Evolutionary conservation across 148 eudicot genomes (phyloP).

Genomic region (Hydrangea macrophylla): DNA sequence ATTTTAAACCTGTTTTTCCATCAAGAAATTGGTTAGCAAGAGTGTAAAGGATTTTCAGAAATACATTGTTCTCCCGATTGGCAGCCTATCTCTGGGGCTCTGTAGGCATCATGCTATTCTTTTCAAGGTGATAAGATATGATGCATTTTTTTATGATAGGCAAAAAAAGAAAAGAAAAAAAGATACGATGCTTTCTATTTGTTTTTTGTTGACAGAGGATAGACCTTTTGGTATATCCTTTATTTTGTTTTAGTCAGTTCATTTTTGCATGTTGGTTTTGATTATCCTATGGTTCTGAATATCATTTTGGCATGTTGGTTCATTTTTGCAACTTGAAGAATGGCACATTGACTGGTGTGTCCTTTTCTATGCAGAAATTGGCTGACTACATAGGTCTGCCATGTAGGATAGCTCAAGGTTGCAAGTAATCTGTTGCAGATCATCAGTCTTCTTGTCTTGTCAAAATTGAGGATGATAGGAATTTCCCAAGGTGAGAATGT

Average conservation of each 20-base stretch:
- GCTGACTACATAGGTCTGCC: constrained; percentile 94
- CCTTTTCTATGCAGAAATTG: constrained; percentile 56
- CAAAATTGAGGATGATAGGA: constrained; percentile 71
- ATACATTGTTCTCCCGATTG: constrained; percentile 77
- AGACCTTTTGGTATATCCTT: background rate
- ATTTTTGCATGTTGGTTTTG: background rate
- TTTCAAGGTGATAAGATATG: constrained; percentile 86
- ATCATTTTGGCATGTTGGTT: too few relatives aligned
- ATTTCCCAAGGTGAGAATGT: constrained; percentile 50
- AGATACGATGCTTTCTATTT: too few relatives aligned
- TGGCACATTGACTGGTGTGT: constrained; percentile 2
- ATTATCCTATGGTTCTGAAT: background rate
- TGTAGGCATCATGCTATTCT: constrained; percentile 94
- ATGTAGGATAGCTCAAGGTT: constrained; percentile 95
- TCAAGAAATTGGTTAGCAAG: constrained; percentile 64
- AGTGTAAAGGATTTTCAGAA: constrained; percentile 58
- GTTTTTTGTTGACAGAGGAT: background rate
- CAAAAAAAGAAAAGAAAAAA: too few relatives aligned
- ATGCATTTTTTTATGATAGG: too few relatives aligned
- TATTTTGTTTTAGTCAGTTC: too few relatives aligned
- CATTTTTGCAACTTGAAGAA: constrained; percentile 5
- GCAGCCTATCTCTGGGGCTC: constrained; percentile 80
- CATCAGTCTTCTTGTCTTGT: constrained; percentile 90
- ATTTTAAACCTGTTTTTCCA: too few relatives aligned
- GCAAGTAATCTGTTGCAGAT: constrained; percentile 77